Evolutionary conservation across 2,329 filamentous ascomycete genomes (phyloP), one percentile per base, ranked within the genome.

Genomic region (Alternaria brassicicola): DNA sequence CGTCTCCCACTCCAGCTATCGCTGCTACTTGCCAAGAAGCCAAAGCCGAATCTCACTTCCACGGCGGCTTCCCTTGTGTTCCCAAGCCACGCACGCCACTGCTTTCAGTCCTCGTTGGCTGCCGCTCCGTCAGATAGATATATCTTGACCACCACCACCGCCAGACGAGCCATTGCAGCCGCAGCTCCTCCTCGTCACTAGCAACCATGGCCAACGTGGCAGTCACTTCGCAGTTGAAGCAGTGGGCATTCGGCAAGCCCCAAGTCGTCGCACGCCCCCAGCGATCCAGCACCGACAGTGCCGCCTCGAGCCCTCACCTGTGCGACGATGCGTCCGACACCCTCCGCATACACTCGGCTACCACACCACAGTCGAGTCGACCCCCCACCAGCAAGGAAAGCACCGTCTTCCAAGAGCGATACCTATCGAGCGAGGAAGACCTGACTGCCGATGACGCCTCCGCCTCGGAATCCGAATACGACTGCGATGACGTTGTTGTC

Each of bases 341-440:
- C 49, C 61, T 78, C 39, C 70, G 74, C 25, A 70, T 78, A 63
- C 57, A 72, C 49, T 62, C 71, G n/a, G 55, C 69, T 46, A 56
- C 66, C 49, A 62, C 65, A 15, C 61, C 70, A 28, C 42, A 41
- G 1, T 25, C 53, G 10, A 56, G 5, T 9, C 56, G 9, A 19
- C 17, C 61, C 23, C 36, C 56, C 4, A 33, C 64, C 53, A 61
- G 65, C 19, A 69, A 71, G 52, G 68, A 74, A 19, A 59, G 59
- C 53, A 51, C 67, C 42, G 58, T 67, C 48, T 67, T 77, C 58
- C 74, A 78, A 52, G 70, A 78, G 39, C 69, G 73, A 19, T 78
- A 78, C 57, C 69, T 78, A 36, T 77, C 75, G 6, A 76, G 74
- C 50, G 76, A 78, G 49, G 76, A 78, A 52, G 74, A 76, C 55